These are phyloP conservation scores for Tuber magnatum DNA, from an alignment of 495 filamentous ascomycete species.

Conservation along the genomic window DNA sequence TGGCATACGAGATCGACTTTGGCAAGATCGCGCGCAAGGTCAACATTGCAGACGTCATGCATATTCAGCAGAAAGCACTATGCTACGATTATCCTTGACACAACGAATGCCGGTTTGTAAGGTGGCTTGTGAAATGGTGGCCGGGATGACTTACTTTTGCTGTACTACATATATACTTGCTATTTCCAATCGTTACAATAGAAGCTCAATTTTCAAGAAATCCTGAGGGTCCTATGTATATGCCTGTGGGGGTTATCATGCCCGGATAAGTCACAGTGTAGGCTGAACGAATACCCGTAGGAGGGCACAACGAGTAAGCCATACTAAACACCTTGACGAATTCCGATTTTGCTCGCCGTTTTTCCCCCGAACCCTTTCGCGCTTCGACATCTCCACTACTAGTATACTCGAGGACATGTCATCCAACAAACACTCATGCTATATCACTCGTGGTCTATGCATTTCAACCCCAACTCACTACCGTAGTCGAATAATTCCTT, in stretches of 20 bases:
- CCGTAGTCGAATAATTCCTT: background rate
- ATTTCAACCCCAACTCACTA: background rate
- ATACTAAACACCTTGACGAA: background rate
- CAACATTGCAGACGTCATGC: constrained; percentile 28
- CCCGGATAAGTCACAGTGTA: no score
- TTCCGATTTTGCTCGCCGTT: background rate
- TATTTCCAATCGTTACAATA: background rate
- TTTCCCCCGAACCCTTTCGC: background rate
- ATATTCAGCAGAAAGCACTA: constrained; percentile 22
- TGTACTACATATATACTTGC: background rate
- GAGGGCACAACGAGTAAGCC: background rate
- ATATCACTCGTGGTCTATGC: background rate
- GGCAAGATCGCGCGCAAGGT: constrained; percentile 26
- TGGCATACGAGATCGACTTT: constrained; percentile 30
- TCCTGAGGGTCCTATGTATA: background rate
- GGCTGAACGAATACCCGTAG: no score
- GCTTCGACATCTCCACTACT: background rate
- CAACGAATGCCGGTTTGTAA: background rate
- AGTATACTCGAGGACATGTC: background rate
- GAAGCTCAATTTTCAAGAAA: background rate
- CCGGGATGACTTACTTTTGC: background rate
- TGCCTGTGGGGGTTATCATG: background rate
- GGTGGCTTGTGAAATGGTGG: background rate
- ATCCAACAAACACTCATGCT: background rate
- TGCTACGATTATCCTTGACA: constrained; percentile 24